Percentiles rank a stretch among this genome's conserved stretches.
Conservation (phyloP, 371 early-diverging fungal genomes). For the Haplosporangium sp. region DNA sequence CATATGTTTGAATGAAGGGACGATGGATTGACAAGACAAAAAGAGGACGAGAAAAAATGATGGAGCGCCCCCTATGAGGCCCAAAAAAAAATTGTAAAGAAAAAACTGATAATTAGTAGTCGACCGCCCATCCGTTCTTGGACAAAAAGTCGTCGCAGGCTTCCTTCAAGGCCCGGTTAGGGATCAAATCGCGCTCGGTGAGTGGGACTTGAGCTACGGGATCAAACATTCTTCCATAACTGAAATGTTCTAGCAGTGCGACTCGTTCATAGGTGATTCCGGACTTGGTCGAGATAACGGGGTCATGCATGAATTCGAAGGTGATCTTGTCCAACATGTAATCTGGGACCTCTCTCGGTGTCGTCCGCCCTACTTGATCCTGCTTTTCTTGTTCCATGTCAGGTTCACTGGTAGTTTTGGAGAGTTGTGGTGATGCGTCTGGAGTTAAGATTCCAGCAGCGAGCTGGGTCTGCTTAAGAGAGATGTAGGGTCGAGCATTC, state of each 20-base stretch:
- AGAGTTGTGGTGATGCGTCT: constrained; percentile 16
- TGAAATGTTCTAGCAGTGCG: constrained; percentile 76
- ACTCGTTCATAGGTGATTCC: constrained; percentile 78
- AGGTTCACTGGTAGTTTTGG: background rate
- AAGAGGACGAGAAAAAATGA: too few relatives aligned
- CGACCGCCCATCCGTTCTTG: constrained; percentile 71
- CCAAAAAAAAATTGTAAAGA: background rate
- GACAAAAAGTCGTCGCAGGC: constrained; percentile 71
- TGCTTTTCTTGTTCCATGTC: background rate
- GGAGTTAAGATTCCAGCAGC: constrained; percentile 8
- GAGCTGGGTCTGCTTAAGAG: background rate
- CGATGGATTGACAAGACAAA: too few relatives aligned
- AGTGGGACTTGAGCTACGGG: constrained; percentile 77
- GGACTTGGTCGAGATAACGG: constrained; percentile 63
- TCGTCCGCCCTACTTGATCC: background rate
- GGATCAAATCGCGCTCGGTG: constrained; percentile 71
- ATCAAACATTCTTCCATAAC: constrained; percentile 80
- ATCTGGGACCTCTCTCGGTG: constrained; percentile 42
- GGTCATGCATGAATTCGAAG: constrained; percentile 60
- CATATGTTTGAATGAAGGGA: background rate
- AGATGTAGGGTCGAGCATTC: constrained; percentile 22
- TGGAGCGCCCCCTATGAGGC: too few relatives aligned
- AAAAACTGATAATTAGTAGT: constrained; percentile 17
- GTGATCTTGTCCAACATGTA: constrained; percentile 52
- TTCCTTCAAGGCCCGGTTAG: constrained; percentile 80